Evolutionary conservation across 305 asterid species (phyloP).

Genomic region (Stenogyne calaminthoides): DNA sequence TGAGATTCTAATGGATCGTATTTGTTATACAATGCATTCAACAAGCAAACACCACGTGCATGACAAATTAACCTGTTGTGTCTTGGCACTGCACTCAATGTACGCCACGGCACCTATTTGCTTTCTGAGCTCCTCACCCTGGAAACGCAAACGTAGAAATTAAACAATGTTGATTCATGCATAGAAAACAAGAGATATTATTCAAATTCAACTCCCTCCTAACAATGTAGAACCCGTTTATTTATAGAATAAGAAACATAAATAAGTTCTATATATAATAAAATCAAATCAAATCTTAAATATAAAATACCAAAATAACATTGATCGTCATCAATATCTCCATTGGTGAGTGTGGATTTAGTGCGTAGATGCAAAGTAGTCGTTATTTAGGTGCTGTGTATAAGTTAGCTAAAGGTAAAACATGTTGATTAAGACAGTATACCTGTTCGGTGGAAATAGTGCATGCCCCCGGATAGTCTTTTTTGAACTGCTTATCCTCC

Average conservation of each 20-base stretch:
- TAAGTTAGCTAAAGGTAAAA: neutral
- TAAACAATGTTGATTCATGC: no score
- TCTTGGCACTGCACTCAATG: slow-evolving; percentile 84
- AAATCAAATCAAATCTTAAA: neutral
- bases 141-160: neutral
- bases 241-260: neutral
- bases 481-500: slow-evolving; percentile 79
- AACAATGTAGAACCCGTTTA: neutral
- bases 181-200: no score
- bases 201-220: neutral
- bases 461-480: slow-evolving; percentile 84
- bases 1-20: neutral
- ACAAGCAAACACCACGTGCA: neutral
- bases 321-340: neutral
- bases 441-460: slow-evolving; percentile 84
- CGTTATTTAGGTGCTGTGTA: neutral
- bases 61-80: slow-evolving; percentile 57
- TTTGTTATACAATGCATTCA: neutral
- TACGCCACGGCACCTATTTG: slow-evolving; percentile 87
- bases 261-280: neutral
- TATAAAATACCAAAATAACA: neutral
- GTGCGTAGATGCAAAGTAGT: neutral
- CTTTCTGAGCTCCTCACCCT: slow-evolving; percentile 86
- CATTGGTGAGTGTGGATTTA: neutral
- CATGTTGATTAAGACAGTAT: neutral